Conservation (phyloP, 169 alveolate species). For the Eimeria maxima region DNA sequence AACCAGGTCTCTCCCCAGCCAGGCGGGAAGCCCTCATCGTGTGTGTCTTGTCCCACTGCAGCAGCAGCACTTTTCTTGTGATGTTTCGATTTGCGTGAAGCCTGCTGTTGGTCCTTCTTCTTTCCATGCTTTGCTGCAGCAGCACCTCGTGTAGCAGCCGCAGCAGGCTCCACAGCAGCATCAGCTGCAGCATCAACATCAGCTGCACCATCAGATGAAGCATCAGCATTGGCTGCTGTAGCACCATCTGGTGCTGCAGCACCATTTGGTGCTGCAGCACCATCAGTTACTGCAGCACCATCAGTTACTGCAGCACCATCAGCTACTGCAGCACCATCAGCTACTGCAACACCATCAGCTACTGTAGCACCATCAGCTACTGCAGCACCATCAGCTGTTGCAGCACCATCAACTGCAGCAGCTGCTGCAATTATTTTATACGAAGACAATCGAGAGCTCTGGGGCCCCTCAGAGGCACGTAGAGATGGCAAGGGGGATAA, state of each 20-base stretch:
- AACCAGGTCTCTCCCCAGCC: constrained; percentile 10
- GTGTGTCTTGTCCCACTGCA: background rate
- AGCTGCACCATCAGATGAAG: background rate
- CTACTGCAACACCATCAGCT: background rate
- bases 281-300: background rate
- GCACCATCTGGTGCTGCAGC: background rate
- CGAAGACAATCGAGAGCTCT: background rate
- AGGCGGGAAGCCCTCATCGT: background rate
- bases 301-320: background rate
- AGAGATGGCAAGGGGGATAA: background rate
- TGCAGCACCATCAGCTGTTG: background rate
- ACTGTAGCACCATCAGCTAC: background rate
- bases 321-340: background rate
- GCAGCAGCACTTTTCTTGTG: constrained; percentile 5
- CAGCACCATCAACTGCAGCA: background rate
- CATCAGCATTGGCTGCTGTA: no score
- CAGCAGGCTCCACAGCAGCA: background rate
- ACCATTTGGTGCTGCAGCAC: background rate
- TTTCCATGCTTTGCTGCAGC: constrained; percentile 29
- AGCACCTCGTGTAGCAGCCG: background rate
- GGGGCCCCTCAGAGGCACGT: background rate
- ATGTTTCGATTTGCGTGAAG: background rate
- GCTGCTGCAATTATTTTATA: background rate
- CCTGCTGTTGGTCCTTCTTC: constrained; percentile 11
- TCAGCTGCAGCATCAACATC: background rate